Conservation (phyloP, 2,329 filamentous ascomycete species). For the Neonectria hederae region DNA sequence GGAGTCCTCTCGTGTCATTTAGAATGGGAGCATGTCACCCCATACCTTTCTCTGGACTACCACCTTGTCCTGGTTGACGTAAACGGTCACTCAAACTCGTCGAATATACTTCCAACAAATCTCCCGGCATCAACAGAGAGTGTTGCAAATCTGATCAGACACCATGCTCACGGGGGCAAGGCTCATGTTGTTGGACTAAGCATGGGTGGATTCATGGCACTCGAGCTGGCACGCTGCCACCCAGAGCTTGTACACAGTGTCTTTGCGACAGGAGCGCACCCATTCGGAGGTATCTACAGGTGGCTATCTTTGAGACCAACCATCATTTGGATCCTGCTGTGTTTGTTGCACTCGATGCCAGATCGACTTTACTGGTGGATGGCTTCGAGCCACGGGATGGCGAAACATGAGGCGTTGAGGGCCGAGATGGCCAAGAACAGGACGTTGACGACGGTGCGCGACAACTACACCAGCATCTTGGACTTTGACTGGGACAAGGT, state of each 20-base stretch:
- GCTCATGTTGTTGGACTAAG: background rate
- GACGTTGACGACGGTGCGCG: background rate
- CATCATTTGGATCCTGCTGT: background rate
- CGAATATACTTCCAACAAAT: background rate
- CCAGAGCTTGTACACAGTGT: constrained; percentile 3
- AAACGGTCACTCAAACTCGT: constrained; percentile 2
- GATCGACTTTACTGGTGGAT: constrained; percentile 4
- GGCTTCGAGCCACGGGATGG: constrained; percentile 1
- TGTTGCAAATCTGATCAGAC: background rate
- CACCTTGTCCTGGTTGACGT: background rate
- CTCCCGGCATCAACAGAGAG: background rate
- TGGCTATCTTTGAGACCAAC: background rate
- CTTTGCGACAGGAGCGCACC: constrained; percentile 6
- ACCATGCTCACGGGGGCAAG: background rate
- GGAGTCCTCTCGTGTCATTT: background rate
- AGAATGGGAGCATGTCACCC: constrained; percentile 4
- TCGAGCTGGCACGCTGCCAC: background rate
- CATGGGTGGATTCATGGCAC: constrained; percentile 3
- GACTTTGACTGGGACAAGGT: background rate
- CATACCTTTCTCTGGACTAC: background rate
- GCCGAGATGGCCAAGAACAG: constrained; percentile 7
- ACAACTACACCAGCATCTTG: background rate
- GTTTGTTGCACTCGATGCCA: background rate
- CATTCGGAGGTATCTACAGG: background rate
- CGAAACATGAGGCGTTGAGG: background rate